A percentile compares a stretch with the other conserved stretches of the same genome.
These are phyloP conservation scores for Hydrangea macrophylla DNA, from an alignment of 148 eudicot genomes.

Conservation along the genomic window DNA sequence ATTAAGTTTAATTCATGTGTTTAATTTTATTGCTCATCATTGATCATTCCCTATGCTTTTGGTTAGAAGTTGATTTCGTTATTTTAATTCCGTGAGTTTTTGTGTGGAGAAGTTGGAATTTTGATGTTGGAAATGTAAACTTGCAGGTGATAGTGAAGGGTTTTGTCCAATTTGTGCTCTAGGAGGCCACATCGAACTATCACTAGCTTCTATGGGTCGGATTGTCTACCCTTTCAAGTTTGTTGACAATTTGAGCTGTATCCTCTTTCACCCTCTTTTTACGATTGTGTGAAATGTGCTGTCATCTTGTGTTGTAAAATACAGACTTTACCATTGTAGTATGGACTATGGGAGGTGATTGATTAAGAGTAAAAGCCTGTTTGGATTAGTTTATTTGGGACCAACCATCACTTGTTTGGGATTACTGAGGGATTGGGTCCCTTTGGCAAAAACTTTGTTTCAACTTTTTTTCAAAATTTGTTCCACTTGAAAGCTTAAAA, in stretches of 20 bases:
- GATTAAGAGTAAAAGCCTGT: too few species aligned
- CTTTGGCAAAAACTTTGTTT: too few species aligned
- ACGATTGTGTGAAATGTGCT: background rate
- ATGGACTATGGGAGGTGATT: too few species aligned
- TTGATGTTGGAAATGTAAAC: constrained; percentile 10
- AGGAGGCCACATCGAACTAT: constrained; percentile 41
- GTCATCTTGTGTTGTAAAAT: background rate
- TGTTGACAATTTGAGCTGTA: constrained; percentile 69
- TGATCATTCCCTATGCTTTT: too few species aligned
- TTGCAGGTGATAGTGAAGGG: constrained; percentile 45
- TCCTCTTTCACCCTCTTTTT: constrained; percentile 33
- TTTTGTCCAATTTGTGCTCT: constrained; percentile 68
- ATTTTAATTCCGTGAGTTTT: background rate
- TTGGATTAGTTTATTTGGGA: too few species aligned
- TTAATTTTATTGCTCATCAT: background rate
- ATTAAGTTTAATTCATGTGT: background rate
- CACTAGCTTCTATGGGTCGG: constrained; percentile 29
- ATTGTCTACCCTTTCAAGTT: constrained; percentile 43
- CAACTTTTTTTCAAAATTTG: too few species aligned
- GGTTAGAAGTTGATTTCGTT: background rate
- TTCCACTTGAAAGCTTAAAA: too few species aligned
- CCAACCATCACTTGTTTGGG: too few species aligned
- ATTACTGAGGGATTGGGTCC: too few species aligned
- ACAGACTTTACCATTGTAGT: too few species aligned
- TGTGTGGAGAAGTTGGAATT: too few species aligned